Base-by-base conservation (phyloP, 495 filamentous ascomycete genomes). In the Penicillium argentinense region DNA sequence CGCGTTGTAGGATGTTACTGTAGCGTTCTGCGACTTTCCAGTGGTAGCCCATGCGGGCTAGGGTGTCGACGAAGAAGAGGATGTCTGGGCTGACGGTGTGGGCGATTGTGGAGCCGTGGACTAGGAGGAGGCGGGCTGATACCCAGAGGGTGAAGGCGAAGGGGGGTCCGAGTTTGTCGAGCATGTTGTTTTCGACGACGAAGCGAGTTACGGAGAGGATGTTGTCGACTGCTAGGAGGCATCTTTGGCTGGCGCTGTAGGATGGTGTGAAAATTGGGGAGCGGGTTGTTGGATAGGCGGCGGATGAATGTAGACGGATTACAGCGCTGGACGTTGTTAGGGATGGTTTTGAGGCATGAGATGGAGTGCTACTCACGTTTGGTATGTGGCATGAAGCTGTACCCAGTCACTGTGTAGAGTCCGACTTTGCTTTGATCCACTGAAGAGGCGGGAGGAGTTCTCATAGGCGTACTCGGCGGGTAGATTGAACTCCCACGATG, bases 101-200 rank as follows among this genome's bases (percentile, higher is more conserved):
- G 24, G 89, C 87, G 44, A 92, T 87, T 0, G 89, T 95, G 16
- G 86, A 89, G 12, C 88, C 88, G 62, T 95, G 89, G 7, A 96
- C 89, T 5, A 95, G 81, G 1, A 93, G 71, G 16, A 95, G 71
- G 4, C 90, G 83, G 11, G 90, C 88, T n/a, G 88, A 88, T 21
- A 95, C 90, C 90, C 90, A 96, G 24, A 96, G 72, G 2, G 88
- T 88, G 60, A 95, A 96, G 11, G 89, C 88, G 56, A 95, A 95
- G 0, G 88, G 89, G 1, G 89, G 88, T 0, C 90, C 90, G 11
- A 96, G 81, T 55, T 90, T 88, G 38, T 78, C 76, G 13, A 96
- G 73, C 60, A 93, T 78, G 51, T 78, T 78, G 52, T 89, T 83
- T 27, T 78, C 76, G 23, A 85, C 77, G 11, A 92, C 87, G 57